Base-by-base conservation (phyloP, 257 asterid genomes). In the Haberlea rhodopensis region DNA sequence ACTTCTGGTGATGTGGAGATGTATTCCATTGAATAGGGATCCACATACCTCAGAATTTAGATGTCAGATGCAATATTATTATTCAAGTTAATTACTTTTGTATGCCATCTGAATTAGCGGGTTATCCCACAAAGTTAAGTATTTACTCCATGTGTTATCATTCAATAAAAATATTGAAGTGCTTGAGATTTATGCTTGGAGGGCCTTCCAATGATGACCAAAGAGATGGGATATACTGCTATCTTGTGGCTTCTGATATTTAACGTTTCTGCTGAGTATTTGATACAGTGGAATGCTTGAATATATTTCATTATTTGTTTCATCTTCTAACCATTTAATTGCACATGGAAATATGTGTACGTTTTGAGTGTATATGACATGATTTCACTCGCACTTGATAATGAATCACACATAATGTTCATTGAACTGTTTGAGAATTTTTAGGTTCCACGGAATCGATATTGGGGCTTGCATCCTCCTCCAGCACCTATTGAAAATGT, bases 391-490 rank as follows among this genome's bases (percentile, higher is more conserved):
- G 65, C 67, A 31, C 75, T 61, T 48, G 60, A 58, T 13, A 22
- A 43, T 51, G 21, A 60, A 34, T 58, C 26, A 23, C 46, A 49
- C 37, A 21, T 21, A 25, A 34, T 63, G 60, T 29, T 48, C 32
- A 45, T 57, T 66, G 68, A 52, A 71, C 62, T 63, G 65, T 71
- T 73, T 76, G 76, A 31, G 26, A 59, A 62, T 60, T 76, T 78
- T 40, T 85, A 94, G 99, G 96, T 84, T 63, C 96, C 96, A 7
- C 85, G 97, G 74, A 90, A 90, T 54, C 82, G 99, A 29, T 94
- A 94, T 75, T 94, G 99, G 99, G 96, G 97, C 19, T 79, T 94
- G 84, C 99, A 94, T 78, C 97, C 97, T 81, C 99, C 97, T 73
- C 99, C 99, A 51, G 69, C 78, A 66, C 94, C 80, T 67, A 95